These are phyloP conservation scores for Brasilioporus rufonigricans DNA, from an alignment of 768 basidiomycete species.

Conservation along the genomic window DNA sequence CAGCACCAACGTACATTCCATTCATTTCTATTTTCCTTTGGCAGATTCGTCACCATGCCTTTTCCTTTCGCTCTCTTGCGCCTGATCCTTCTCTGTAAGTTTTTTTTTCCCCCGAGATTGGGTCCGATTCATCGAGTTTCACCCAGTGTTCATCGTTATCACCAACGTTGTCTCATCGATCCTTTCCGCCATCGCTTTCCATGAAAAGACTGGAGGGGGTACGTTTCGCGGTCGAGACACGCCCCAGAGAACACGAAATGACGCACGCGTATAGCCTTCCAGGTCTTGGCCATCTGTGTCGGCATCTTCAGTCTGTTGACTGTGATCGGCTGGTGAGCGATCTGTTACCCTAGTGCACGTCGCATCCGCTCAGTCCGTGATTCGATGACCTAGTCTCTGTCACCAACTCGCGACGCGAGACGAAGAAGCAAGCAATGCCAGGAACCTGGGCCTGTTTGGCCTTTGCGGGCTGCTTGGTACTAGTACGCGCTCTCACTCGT, in stretches of 20 bases:
- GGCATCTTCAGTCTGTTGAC: slow-evolving; percentile 8
- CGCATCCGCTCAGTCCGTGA: neutral
- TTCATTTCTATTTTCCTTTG: slow-evolving; percentile 3
- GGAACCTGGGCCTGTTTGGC: slow-evolving; percentile 24
- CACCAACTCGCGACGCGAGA: slow-evolving; percentile 8
- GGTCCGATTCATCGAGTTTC: neutral
- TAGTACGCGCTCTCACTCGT: too few species aligned
- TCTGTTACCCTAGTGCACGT: neutral
- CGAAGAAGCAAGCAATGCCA: slow-evolving; percentile 22
- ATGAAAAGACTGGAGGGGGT: slow-evolving; percentile 24
- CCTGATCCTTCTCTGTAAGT: slow-evolving; percentile 20
- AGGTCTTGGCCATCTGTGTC: slow-evolving; percentile 16
- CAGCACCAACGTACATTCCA: neutral
- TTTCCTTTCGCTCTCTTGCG: slow-evolving; percentile 24
- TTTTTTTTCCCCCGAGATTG: neutral
- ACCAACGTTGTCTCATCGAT: slow-evolving; percentile 11
- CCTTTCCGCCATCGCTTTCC: slow-evolving; percentile 18
- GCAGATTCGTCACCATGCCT: slow-evolving; percentile 18
- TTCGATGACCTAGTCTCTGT: slow-evolving; percentile 13
- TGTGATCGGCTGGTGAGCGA: slow-evolving; percentile 21
- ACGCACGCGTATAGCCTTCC: slow-evolving; percentile 17
- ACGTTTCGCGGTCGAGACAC: neutral
- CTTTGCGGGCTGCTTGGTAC: slow-evolving; percentile 15
- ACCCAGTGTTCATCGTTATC: slow-evolving; percentile 16
- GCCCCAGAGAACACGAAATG: neutral